Base-by-base conservation (phyloP, 139 green algal species). In the Tetratostichococcus sp. region DNA sequence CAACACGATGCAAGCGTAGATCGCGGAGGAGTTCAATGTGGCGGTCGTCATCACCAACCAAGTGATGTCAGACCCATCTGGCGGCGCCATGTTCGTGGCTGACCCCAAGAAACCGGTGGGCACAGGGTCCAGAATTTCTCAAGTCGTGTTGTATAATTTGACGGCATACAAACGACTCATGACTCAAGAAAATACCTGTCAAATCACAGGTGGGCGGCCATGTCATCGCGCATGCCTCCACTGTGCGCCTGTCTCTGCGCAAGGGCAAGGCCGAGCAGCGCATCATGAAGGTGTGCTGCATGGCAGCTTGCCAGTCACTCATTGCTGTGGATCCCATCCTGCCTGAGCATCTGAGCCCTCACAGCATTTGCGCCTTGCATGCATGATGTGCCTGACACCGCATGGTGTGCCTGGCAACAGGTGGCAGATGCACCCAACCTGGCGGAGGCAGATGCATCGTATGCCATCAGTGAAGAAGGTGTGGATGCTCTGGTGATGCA, bases 1-100 rank as follows among this genome's bases (percentile, higher is more conserved):
- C 39, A 50, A 50, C 11, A 6, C 39, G 6, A 21, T 11, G 39
- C 11, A 11, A 21, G 39, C 79, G 74, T 84, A 95, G 88, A 83
- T 97, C 21, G 80, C 89, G 1, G 91, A 97, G 73, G 91, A 97
- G 85, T 97, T 93, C 83, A 97, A 97, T 69, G 80, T 95, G 4
- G 93, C 94, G 0, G 86, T 98, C 14, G 35, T 98, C 26, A 77
- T 94, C 57, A 98, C 94, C 50, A 98, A 98, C 83, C 94, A 97
- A 0, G 81, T 88, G 50, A 89, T 95, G 76, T 86, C 76, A 31
- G 92, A 97, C 72, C 93, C 93, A 6, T 78, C 39, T 30, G 84
- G 82, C 26, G 89, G 87, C 31, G 82, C 88, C 25, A 93, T 93
- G 70, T 97, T 97, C 84, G 91, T 97, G 30, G 73, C 76, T 1